Evolutionary conservation across 2,329 filamentous ascomycete genomes (phyloP).

Genomic region (Lasiodiplodia citricola): DNA sequence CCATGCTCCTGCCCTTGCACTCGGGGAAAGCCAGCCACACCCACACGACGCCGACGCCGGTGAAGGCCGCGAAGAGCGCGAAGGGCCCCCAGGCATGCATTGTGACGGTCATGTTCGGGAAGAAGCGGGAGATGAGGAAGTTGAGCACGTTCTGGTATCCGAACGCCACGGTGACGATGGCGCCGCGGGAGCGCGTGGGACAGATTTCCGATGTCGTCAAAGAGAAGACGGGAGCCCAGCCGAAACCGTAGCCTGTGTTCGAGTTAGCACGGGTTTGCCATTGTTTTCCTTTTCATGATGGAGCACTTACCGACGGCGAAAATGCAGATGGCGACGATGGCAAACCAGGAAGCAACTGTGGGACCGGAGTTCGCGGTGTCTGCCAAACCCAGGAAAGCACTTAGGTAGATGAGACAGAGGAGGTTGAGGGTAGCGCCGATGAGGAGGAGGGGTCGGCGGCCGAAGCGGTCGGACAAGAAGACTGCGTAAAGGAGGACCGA

Average conservation of each 20-base stretch:
- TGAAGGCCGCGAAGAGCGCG: conserved; percentile 7
- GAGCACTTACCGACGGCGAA: conserved; percentile 3
- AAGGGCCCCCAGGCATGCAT: conserved; percentile 7
- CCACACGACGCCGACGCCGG: background rate
- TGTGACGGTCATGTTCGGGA: conserved; percentile 4
- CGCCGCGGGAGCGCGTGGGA: background rate
- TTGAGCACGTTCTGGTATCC: conserved; percentile 10
- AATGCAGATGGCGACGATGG: conserved; percentile 1
- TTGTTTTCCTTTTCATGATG: too few species aligned
- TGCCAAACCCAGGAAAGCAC: background rate
- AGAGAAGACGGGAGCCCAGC: conserved; percentile 1
- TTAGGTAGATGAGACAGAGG: background rate
- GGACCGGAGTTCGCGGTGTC: background rate
- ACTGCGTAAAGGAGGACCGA: conserved; percentile 1
- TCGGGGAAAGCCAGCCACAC: conserved; percentile 7
- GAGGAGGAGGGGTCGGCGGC: background rate
- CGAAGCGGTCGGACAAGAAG: background rate
- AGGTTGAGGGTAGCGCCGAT: background rate
- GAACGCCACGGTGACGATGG: background rate
- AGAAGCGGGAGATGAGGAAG: conserved; percentile 6
- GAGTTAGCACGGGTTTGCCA: background rate
- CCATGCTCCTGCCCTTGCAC: conserved; percentile 4
- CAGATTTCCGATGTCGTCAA: conserved; percentile 10
- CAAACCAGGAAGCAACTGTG: background rate
- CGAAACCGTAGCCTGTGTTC: conserved; percentile 1